A percentile compares a stretch with the other conserved stretches of the same genome.
phyloP scores from a whole-genome alignment of 345 rosid genomes.

The Brassica cretica region DNA sequence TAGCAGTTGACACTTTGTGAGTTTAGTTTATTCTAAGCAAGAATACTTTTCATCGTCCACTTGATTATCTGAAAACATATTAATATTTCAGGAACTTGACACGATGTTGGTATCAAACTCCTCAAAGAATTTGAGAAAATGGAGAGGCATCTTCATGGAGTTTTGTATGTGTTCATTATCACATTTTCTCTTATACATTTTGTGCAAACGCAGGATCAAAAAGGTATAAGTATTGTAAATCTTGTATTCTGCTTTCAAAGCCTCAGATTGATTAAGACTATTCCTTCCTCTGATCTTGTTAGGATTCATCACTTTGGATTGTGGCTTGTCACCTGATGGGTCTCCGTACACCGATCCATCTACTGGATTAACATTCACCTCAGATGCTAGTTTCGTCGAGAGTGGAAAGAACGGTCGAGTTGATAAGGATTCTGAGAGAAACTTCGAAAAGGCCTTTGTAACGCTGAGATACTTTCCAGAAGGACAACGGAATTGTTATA shows the following conservation, averaged over 20 bases:
- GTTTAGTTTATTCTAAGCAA: not conserved
- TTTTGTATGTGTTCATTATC: not conserved
- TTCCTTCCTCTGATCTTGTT: not conserved
- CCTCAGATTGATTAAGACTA: not conserved
- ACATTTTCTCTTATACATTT: conserved; percentile 7
- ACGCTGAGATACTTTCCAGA: conserved; percentile 19
- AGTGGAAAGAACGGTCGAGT: conserved; percentile 10
- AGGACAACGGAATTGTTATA: conserved; percentile 20
- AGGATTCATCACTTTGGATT: conserved; percentile 46
- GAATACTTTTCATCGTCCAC: not conserved
- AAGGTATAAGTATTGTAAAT: conserved; percentile 24
- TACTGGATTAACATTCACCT: conserved; percentile 31
- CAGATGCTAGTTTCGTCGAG: conserved; percentile 21
- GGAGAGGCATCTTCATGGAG: conserved; percentile 6
- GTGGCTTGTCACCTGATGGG: conserved; percentile 28
- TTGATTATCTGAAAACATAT: conserved; percentile 9
- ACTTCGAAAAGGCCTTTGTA: not conserved
- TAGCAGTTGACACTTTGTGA: conserved; percentile 13
- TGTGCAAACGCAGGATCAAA: conserved; percentile 42
- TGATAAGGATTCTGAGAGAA: not conserved
- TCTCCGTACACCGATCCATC: conserved; percentile 23
- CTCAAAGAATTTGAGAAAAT: conserved; percentile 4
- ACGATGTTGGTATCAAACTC: conserved; percentile 1
- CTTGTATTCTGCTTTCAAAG: not conserved
- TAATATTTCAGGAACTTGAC: conserved; percentile 14